Evolutionary conservation across 441 rosid genomes (phyloP), one percentile per base, ranked within the genome.

Genomic region (Pelargonium australe): DNA sequence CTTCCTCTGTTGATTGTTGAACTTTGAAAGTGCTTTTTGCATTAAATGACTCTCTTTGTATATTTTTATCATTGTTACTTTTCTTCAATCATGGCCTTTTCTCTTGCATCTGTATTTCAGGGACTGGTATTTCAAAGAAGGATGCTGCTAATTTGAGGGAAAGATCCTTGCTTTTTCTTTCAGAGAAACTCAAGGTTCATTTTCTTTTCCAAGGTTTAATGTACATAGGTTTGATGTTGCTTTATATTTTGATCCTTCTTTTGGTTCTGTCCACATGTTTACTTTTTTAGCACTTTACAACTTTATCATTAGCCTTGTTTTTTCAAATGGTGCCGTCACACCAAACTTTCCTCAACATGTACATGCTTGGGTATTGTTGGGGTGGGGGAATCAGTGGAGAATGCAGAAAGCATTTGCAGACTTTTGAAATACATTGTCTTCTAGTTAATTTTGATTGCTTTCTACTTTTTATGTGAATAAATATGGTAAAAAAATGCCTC

Each of bases 101-200:
- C 34, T 23, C 20, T 40, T 71, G 7, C 7, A 16, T 45, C n/a
- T 44, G 40, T 74, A 72, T 62, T 72, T 41, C 75, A 88, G 97
- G 99, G 67, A 90, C 95, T 66, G 94, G 97, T 68, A 74, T 92
- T 51, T 83, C 92, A 60, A 83, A 81, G 77, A 80, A 61, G 67
- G 95, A 90, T 61, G 88, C 94, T 71, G 77, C 69, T 73, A 76
- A 80, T 64, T 72, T 90, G 73, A 85, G 90, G 75, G 84, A 84
- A 73, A 85, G 80, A 75, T 88, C 97, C 79, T 74, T 92, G 62
- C 74, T 80, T 77, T 92, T 87, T 73, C 90, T 95, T 70, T 69
- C 83, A 77, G 85, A 85, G 74, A 81, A 82, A 65, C 74, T 89
- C 51, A 57, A 83, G 97, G 97, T 87, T 71, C 63, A 58, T 71